Evolutionary conservation across 306 rosid genomes (phyloP), one percentile per base, ranked within the genome.

Genomic region (Medicago truncatula): DNA sequence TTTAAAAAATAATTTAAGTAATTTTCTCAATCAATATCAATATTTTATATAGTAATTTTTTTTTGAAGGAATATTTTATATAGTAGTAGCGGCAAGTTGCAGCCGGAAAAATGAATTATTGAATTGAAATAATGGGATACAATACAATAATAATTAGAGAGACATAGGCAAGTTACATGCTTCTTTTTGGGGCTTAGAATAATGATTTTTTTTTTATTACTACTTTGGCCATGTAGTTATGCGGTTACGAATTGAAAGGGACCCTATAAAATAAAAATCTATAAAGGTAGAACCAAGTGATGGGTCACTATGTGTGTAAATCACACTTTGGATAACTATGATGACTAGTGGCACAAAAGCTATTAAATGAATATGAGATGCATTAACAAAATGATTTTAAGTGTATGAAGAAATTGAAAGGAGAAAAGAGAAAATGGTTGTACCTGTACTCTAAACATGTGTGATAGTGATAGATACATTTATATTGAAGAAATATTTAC

Each of bases 311-410:
- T 65, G 59, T n/a, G 68, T 59, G 61, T 57, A 41, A 67, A 77
- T 67, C 83, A 57, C 44, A 47, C 46, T 74, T 74, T 76, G 75
- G 86, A 83, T 83, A 78, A 83, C 70, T 69, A 78, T 60, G 70
- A 62, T 31, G 74, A 52, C 80, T 67, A 77, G 79, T 82, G 76
- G 44, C 76, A 28, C 61, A 50, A 82, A 73, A 70, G 82, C 40
- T 72, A 64, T 68, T 66, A 71, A 39, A 78, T 39, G 56, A 81
- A 70, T 4, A 70, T 70, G 70, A 70, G 44, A 28, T 56, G 62
- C 73, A 54, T 17, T 54, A 54, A 70, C 46, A 52, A 25, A 47
- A 50, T 76, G 68, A 40, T 50, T 39, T 68, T 63, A 44, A 47
- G 41, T 71, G 71, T 71, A 65, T 16, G 39, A 76, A 61, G 13